phyloP scores from a whole-genome alignment of 495 filamentous ascomycete genomes.

The Astrocystis sublimbata region DNA sequence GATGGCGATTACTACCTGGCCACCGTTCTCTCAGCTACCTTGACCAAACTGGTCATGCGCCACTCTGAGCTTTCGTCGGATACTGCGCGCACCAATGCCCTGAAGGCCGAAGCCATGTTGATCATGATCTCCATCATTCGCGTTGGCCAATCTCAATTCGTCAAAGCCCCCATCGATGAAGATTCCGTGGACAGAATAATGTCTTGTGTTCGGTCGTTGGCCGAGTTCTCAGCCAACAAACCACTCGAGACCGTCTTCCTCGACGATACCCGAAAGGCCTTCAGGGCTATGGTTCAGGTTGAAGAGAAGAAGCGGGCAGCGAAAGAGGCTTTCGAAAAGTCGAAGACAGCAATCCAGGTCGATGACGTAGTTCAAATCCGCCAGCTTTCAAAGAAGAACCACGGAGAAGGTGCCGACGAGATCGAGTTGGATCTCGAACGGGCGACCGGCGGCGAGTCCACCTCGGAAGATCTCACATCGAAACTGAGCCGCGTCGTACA shows the following conservation, averaged over 20 bases:
- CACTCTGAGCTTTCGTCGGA: conserved; percentile 94
- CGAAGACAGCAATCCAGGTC: conserved; percentile 91
- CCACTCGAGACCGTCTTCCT: conserved; percentile 91
- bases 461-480: conserved; percentile 77
- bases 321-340: conserved; percentile 87
- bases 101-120: conserved; percentile 96
- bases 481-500: conserved; percentile 97
- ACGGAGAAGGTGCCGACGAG: conserved; percentile 79
- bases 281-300: conserved; percentile 96
- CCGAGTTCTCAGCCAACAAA: conserved; percentile 86
- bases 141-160: conserved; percentile 96
- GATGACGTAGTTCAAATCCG: conserved; percentile 93
- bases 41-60: conserved; percentile 98
- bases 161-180: conserved; percentile 95
- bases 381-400: conserved; percentile 89
- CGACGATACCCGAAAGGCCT: conserved; percentile 93
- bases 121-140: conserved; percentile 99
- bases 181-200: conserved; percentile 97
- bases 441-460: conserved; percentile 87
- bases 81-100: conserved; percentile 82
- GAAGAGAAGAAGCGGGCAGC: conserved; percentile 96
- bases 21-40: conserved; percentile 87
- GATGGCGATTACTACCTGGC: conserved; percentile 98
- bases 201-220: conserved; percentile 89
- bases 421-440: conserved; percentile 89